These are phyloP conservation scores for Xylariaceae sp. DNA, from an alignment of 2,329 filamentous ascomycete genomes.

Conservation along the genomic window DNA sequence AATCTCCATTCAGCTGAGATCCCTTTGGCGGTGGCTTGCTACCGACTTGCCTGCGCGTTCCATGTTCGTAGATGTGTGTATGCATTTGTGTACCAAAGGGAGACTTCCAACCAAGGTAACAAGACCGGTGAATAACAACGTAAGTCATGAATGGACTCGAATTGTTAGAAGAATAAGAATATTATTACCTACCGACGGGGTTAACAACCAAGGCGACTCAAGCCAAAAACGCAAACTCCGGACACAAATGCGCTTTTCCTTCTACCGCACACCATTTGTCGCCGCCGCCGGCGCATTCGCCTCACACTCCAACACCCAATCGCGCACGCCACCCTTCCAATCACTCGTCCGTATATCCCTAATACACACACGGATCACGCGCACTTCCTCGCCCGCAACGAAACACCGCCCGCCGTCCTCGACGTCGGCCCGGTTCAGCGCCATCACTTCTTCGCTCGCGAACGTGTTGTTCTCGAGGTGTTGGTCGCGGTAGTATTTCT, in stretches of 20 bases:
- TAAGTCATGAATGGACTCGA: too few relatives aligned
- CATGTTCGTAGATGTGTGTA: not conserved
- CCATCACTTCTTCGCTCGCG: conserved; percentile 49
- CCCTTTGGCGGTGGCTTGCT: not conserved
- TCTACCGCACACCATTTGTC: conserved; percentile 13
- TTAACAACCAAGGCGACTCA: not conserved
- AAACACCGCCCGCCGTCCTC: conserved; percentile 58
- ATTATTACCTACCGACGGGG: too few relatives aligned
- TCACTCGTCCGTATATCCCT: conserved; percentile 83
- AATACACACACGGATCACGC: conserved; percentile 81
- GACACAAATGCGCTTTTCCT: not conserved
- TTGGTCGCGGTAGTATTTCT: conserved; percentile 72
- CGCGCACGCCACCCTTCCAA: conserved; percentile 89
- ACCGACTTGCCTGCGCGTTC: not conserved
- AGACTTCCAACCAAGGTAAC: too few relatives aligned
- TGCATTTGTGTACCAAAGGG: too few relatives aligned
- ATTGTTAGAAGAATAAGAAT: too few relatives aligned
- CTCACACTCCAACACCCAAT: conserved; percentile 51
- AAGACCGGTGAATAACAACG: too few relatives aligned
- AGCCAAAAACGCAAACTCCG: not conserved
- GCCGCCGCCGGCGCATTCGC: not conserved
- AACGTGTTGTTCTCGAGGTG: conserved; percentile 94
- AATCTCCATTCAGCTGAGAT: not conserved
- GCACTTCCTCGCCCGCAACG: conserved; percentile 75
- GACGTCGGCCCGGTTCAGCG: conserved; percentile 36